phyloP scores from a whole-genome alignment of 495 filamentous ascomycete genomes.

The Bombardia bombarda region DNA sequence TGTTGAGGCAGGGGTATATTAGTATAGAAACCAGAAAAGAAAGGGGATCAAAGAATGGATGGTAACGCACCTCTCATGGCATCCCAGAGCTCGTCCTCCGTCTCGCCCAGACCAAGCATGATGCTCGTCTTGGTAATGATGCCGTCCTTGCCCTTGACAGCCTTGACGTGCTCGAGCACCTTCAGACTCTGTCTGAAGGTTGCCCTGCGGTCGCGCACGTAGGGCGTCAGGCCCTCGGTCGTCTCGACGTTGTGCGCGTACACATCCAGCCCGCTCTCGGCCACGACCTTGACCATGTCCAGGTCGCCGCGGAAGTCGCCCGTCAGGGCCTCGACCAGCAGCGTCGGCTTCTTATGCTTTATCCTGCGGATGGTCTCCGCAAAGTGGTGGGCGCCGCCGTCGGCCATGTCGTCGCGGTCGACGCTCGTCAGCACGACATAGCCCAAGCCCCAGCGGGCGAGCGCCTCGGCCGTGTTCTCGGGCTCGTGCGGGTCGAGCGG shows the following conservation, averaged over 20 bases:
- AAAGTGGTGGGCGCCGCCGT: constrained; percentile 85
- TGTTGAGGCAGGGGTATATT: constrained; percentile 3
- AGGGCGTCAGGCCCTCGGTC: constrained; percentile 79
- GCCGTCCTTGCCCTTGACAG: constrained; percentile 47
- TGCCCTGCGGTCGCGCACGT: constrained; percentile 82
- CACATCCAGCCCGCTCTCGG: constrained; percentile 82
- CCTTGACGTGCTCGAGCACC: constrained; percentile 78
- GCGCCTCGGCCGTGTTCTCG: constrained; percentile 90
- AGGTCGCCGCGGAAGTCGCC: constrained; percentile 80
- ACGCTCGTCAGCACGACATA: constrained; percentile 94
- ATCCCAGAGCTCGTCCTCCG: constrained; percentile 77
- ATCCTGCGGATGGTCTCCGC: constrained; percentile 92
- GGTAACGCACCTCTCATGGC: constrained; percentile 53
- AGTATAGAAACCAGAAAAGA: background rate
- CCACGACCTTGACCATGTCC: constrained; percentile 75
- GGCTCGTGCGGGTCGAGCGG: constrained; percentile 94
- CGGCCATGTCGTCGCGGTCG: constrained; percentile 83
- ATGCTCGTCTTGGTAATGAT: constrained; percentile 96
- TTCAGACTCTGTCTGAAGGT: constrained; percentile 78
- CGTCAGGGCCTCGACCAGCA: constrained; percentile 92
- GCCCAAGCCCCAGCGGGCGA: constrained; percentile 85
- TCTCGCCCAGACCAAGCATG: constrained; percentile 94
- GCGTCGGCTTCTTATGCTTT: constrained; percentile 75
- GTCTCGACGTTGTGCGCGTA: constrained; percentile 98
- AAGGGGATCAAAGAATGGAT: background rate